Evolutionary conservation across 768 basidiomycete species (phyloP).

Genomic region (Pholiota conissans): DNA sequence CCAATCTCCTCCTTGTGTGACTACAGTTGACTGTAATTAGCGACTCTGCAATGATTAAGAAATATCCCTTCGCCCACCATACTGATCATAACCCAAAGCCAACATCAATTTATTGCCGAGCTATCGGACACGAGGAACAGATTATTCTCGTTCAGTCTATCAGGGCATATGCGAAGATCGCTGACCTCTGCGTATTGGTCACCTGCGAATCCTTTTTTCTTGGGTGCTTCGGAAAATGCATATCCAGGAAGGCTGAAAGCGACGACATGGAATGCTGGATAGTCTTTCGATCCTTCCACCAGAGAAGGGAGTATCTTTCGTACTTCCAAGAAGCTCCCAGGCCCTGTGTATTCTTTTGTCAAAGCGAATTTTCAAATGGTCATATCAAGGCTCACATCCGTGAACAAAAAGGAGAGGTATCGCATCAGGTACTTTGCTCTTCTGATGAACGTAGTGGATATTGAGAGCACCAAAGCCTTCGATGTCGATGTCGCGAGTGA

Average conservation of each 20-base stretch:
- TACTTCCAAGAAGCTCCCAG: slow-evolving; percentile 58
- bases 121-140: slow-evolving; percentile 24
- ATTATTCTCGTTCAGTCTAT: no score
- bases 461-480: slow-evolving; percentile 43
- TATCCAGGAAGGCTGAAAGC: slow-evolving; percentile 58
- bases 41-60: not conserved
- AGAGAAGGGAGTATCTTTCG: slow-evolving; percentile 58
- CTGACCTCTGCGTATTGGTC: slow-evolving; percentile 55
- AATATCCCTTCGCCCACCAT: slow-evolving; percentile 29
- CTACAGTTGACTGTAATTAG: slow-evolving; percentile 16
- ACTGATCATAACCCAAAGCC: slow-evolving; percentile 47
- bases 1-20: slow-evolving; percentile 50
- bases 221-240: slow-evolving; percentile 59
- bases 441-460: slow-evolving; percentile 60
- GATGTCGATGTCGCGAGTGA: slow-evolving; percentile 50
- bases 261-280: slow-evolving; percentile 64
- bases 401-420: slow-evolving; percentile 50
- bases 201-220: slow-evolving; percentile 46
- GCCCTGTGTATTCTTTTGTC: slow-evolving; percentile 39
- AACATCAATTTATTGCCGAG: slow-evolving; percentile 50
- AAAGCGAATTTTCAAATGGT: not conserved
- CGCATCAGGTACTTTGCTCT: slow-evolving; percentile 40
- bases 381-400: slow-evolving; percentile 40
- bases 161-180: not conserved
- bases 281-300: slow-evolving; percentile 36